Percentiles rank a stretch among this genome's conserved stretches.
Conservation (phyloP, 1,284 basidiomycete genomes). For the Sanghuangporus weigelae region DNA sequence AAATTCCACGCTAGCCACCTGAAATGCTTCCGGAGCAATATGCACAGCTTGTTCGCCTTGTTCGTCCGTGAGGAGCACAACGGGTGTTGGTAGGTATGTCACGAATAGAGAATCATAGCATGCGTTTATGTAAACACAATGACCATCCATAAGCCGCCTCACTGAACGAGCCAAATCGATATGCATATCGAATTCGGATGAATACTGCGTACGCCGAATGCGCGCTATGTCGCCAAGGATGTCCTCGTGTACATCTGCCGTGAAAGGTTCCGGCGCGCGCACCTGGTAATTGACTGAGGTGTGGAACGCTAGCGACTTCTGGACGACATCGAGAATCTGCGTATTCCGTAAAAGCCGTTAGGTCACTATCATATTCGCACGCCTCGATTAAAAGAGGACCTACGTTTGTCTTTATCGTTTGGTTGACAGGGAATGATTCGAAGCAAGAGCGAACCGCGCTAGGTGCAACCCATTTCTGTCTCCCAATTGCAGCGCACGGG, state of each 20-base stretch:
- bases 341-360: conserved; percentile 15
- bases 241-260: conserved; percentile 52
- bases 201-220: conserved; percentile 39
- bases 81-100: conserved; percentile 49
- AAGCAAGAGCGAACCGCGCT: conserved; percentile 46
- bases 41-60: conserved; percentile 44
- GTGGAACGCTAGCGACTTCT: conserved; percentile 55
- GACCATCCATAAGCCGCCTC: conserved; percentile 53
- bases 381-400: conserved; percentile 15
- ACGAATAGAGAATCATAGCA: conserved; percentile 53
- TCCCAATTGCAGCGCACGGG: conserved; percentile 46
- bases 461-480: conserved; percentile 49
- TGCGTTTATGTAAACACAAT: conserved; percentile 49
- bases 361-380: background rate
- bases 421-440: conserved; percentile 39
- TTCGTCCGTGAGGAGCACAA: conserved; percentile 43
- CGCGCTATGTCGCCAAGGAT: conserved; percentile 44
- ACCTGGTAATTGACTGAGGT: conserved; percentile 56
- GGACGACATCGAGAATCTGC: conserved; percentile 51
- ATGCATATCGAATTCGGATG: conserved; percentile 50
- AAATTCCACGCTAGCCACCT: conserved; percentile 48
- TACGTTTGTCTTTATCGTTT: conserved; percentile 43
- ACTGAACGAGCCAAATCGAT: conserved; percentile 47
- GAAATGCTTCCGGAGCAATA: conserved; percentile 55
- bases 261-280: conserved; percentile 47